Percentiles rank a stretch among this genome's conserved stretches.
Conservation (phyloP, 345 rosid genomes). For the rapeseed (Brassica napus) region DNA sequence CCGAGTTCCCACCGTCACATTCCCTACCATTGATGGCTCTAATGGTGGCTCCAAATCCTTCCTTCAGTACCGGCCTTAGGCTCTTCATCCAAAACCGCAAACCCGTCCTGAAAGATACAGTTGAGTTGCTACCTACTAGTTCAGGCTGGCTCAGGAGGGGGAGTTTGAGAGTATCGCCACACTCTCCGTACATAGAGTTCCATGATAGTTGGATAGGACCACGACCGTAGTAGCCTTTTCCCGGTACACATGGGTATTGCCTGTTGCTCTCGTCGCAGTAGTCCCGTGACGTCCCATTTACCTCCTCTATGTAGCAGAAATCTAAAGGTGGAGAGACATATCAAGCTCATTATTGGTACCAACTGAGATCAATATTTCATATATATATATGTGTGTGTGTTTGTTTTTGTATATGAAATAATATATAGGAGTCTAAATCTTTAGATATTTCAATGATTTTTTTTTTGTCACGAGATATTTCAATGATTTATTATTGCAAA, state of each 20-base stretch:
- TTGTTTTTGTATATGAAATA: neutral
- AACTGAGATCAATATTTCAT: neutral
- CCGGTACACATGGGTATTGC: constrained; percentile 58
- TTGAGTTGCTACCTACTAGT: constrained; percentile 41
- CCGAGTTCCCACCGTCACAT: constrained; percentile 43
- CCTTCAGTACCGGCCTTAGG: constrained; percentile 43
- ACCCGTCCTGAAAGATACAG: constrained; percentile 48
- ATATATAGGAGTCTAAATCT: neutral
- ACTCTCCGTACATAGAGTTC: constrained; percentile 59
- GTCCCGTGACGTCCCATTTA: constrained; percentile 51
- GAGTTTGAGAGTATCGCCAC: constrained; percentile 44
- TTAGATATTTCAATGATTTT: neutral
- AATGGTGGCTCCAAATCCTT: constrained; percentile 58
- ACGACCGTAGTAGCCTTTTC: constrained; percentile 53
- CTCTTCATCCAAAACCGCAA: constrained; percentile 65
- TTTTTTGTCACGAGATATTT: neutral
- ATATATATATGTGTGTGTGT: neutral
- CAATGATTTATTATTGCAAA: neutral
- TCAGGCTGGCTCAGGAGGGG: constrained; percentile 49
- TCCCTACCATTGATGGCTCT: constrained; percentile 53
- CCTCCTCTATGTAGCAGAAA: constrained; percentile 67
- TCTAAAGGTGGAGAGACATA: constrained; percentile 33
- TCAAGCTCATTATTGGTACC: neutral
- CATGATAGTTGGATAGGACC: constrained; percentile 61
- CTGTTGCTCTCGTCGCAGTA: constrained; percentile 46